phyloP scores from a whole-genome alignment of 2,329 filamentous ascomycete species.

The Penicillium sclerotiorum region DNA sequence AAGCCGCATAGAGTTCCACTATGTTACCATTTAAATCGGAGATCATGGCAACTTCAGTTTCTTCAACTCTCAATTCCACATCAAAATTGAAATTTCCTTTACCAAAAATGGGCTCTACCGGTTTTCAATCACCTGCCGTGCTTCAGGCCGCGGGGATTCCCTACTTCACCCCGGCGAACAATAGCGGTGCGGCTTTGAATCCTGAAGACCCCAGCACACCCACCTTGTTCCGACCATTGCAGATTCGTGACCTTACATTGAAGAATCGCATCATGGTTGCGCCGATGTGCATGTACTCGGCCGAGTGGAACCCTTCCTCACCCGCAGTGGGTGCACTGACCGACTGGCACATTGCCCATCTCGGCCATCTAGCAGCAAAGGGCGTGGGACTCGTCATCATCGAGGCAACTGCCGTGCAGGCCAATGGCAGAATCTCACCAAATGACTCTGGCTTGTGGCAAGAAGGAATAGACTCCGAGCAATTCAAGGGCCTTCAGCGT shows the following conservation, averaged over 20 bases:
- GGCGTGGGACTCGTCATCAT: conserved; percentile 73
- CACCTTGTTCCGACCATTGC: conserved; percentile 61
- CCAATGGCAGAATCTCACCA: conserved; percentile 80
- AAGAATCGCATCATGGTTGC: conserved; percentile 67
- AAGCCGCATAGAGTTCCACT: no score
- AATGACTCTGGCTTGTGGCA: conserved; percentile 67
- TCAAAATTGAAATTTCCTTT: not conserved
- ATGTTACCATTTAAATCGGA: not conserved
- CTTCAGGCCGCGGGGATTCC: conserved; percentile 33
- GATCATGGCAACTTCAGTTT: not conserved
- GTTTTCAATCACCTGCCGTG: conserved; percentile 12
- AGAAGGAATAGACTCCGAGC: conserved; percentile 58
- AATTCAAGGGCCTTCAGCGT: conserved; percentile 68
- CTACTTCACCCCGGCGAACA: conserved; percentile 42
- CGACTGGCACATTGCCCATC: conserved; percentile 78
- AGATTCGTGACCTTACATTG: conserved; percentile 58
- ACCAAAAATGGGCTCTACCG: conserved; percentile 1
- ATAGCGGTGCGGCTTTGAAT: conserved; percentile 39
- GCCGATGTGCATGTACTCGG: conserved; percentile 68
- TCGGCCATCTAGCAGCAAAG: conserved; percentile 73
- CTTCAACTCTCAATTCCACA: not conserved
- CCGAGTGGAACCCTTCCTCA: conserved; percentile 49
- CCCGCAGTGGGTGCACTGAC: conserved; percentile 65
- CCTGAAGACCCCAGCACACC: conserved; percentile 44
- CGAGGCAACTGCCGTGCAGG: conserved; percentile 74